Percentiles rank a stretch among this genome's conserved stretches.
Conservation (phyloP, 306 rosid genomes). For the Rosa chinensis region DNA sequence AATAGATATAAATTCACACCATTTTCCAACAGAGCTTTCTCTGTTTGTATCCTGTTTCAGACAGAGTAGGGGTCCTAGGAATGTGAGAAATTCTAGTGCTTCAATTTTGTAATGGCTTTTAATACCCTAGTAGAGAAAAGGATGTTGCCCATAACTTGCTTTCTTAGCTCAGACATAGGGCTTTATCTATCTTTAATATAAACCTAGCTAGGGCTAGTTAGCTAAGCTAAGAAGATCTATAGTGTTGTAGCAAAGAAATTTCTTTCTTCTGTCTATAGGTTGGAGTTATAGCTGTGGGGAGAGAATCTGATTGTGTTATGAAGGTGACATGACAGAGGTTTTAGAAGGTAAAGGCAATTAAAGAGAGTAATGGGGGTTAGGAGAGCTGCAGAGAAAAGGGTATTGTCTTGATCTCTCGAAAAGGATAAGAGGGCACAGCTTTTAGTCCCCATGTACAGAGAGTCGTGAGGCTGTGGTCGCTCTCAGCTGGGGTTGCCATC, state of each 20-base stretch:
- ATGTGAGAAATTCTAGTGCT: constrained; percentile 26
- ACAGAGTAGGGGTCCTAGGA: constrained; percentile 24
- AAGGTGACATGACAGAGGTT: constrained; percentile 6
- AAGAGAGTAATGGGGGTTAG: constrained; percentile 5
- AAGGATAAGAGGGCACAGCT: constrained; percentile 4
- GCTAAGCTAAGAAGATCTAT: background rate
- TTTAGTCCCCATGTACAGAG: background rate
- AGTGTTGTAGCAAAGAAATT: background rate
- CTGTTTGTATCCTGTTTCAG: constrained; percentile 22
- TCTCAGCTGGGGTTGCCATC: constrained; percentile 2
- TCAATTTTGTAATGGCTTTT: constrained; percentile 14
- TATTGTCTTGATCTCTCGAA: background rate
- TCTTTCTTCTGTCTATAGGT: background rate
- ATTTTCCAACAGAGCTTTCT: constrained; percentile 14
- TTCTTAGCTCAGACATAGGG: constrained; percentile 21
- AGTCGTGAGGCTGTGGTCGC: background rate
- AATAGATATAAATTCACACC: constrained; percentile 3
- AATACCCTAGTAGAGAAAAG: constrained; percentile 7
- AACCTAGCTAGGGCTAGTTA: background rate
- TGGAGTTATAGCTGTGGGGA: background rate
- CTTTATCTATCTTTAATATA: constrained; percentile 8
- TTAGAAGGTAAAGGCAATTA: background rate
- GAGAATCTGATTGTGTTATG: constrained; percentile 2
- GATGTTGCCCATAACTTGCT: background rate
- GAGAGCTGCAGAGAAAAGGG: background rate